A percentile compares a stretch with the other conserved stretches of the same genome.
Evolutionary conservation across 2,329 filamentous ascomycete species (phyloP).

Genomic region (Pseudogymnoascus sp.): DNA sequence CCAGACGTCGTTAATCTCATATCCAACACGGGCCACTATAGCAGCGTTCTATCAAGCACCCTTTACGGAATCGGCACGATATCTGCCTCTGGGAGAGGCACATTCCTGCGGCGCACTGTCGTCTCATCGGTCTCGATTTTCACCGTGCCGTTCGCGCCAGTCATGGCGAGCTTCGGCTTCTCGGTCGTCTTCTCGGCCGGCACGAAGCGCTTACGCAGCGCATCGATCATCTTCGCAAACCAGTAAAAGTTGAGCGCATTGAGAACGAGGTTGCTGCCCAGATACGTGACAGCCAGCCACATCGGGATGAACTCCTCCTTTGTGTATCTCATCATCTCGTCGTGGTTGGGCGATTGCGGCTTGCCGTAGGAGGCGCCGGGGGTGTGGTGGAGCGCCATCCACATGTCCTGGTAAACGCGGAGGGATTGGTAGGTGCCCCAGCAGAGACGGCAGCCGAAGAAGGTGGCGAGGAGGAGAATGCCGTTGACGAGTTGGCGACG

Average conservation of each 20-base stretch:
- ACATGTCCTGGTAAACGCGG: conserved; percentile 64
- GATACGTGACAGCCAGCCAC: conserved; percentile 63
- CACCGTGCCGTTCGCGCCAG: conserved; percentile 23
- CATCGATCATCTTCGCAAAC: conserved; percentile 81
- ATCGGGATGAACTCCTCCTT: conserved; percentile 49
- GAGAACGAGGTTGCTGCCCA: conserved; percentile 62
- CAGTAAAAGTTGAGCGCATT: conserved; percentile 76
- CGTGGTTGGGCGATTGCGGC: conserved; percentile 23
- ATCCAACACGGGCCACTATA: not conserved
- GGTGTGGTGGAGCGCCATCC: conserved; percentile 44
- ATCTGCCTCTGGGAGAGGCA: not conserved
- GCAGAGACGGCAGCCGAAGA: conserved; percentile 68
- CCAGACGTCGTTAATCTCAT: not conserved
- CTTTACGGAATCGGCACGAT: conserved; percentile 1
- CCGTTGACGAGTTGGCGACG: conserved; percentile 70
- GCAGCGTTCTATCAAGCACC: not conserved
- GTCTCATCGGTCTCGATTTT: conserved; percentile 26
- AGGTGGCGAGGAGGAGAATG: conserved; percentile 60
- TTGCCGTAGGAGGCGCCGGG: conserved; percentile 26
- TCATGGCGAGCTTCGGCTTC: conserved; percentile 20
- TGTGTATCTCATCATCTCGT: conserved; percentile 43
- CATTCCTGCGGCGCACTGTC: conserved; percentile 26
- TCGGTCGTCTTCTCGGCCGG: conserved; percentile 33
- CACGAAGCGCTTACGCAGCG: conserved; percentile 68
- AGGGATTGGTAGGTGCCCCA: conserved; percentile 70